Base-by-base conservation (phyloP, 208 protist species). In the Porcisia hertigi region DNA sequence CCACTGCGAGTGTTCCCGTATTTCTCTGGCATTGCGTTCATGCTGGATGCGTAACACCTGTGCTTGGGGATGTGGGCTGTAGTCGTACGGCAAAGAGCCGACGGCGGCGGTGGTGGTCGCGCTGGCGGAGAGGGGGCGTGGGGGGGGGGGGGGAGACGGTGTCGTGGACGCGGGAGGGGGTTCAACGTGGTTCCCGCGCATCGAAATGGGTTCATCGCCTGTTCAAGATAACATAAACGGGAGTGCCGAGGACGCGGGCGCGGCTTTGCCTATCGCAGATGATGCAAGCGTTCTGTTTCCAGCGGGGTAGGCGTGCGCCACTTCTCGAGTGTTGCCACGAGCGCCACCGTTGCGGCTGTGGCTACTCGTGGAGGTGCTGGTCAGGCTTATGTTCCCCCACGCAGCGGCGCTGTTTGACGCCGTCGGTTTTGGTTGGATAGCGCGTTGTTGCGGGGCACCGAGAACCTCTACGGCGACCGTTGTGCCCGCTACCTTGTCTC, bases 321-420 rank as follows among this genome's bases (percentile, higher is more conserved):
- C 25, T 3, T 71, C 34, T 23, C 39, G 18, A 60, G 20, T 30
- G 45, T 43, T 20, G 71, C 71, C 43, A 55, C 11, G 43, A 18
- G 1, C 52, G 6, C 54, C 49, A n/a, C 43, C 53, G 30, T 69
- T 5, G 49, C 25, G 34, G 71, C 70, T 67, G 54, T 81, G 69
- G 4, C 52, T 72, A 47, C 77, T 81, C 23, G 76, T 75, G 23
- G 76, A 75, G 9, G 76, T 66, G 76, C 76, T 80, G 5, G 76
- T 80, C 25, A 80, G 39, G 63, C 76, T 80, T 25, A 65, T 63
- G 54, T 4, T 39, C 0, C 7, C 69, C 76, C 76, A 80, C 76
- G 20, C 25, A 20, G 45, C 25, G 6, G 66, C 23, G 25, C 47
- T 43, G 30, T 4, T 16, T n/a, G 25, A 45, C 25, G 66, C 41